Conservation (phyloP, 371 early-diverging fungal species). For the Apophysomyces variabilis region DNA sequence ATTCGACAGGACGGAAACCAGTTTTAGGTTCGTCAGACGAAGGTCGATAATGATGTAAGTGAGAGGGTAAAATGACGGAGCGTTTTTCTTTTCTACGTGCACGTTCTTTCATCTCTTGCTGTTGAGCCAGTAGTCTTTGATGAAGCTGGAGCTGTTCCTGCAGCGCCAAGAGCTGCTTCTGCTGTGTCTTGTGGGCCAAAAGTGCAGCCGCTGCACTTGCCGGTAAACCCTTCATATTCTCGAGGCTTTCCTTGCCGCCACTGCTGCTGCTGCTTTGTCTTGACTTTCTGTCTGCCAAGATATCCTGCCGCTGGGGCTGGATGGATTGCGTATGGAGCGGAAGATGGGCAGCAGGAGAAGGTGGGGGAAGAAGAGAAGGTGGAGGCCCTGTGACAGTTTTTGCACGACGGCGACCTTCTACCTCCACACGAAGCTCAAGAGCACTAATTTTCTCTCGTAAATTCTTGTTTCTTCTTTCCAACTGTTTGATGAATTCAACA, state of each 20-base stretch:
- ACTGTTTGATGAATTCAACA: constrained; percentile 55
- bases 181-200: constrained; percentile 41
- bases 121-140: constrained; percentile 34
- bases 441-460: constrained; percentile 54
- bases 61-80: not conserved
- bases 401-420: constrained; percentile 26
- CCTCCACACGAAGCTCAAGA: constrained; percentile 53
- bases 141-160: constrained; percentile 44
- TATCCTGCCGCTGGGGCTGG: not conserved
- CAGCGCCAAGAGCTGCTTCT: constrained; percentile 38
- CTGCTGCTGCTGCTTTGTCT: constrained; percentile 1
- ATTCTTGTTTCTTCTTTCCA: constrained; percentile 52
- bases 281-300: not conserved
- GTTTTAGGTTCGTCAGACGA: constrained; percentile 2
- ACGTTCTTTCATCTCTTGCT: constrained; percentile 14
- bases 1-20: constrained; percentile 1
- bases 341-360: not conserved
- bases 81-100: constrained; percentile 19
- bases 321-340: constrained; percentile 10
- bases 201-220: constrained; percentile 33
- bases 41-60: constrained; percentile 1
- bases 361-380: constrained; percentile 9
- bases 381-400: not conserved
- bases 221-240: not conserved
- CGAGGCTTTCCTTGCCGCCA: not conserved